Evolutionary conservation across 768 basidiomycete species (phyloP), one percentile per base, ranked within the genome.

Genomic region (Thelephora aurantiotincta): DNA sequence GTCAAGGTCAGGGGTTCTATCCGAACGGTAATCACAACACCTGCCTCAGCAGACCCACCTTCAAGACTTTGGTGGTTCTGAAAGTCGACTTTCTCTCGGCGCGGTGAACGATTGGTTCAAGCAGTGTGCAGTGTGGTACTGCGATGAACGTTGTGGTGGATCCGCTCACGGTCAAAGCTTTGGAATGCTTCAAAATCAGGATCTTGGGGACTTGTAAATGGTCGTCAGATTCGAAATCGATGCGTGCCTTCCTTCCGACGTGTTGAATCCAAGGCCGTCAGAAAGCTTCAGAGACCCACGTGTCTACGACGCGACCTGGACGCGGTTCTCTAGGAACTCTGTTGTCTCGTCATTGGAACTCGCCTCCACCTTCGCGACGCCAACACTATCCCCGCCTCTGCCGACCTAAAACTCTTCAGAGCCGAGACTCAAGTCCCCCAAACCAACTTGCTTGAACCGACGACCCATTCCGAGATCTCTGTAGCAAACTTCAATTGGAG

Each of bases 111-210:
- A 70, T 16, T 92, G 90, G 81, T 97, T 98, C 69, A 82, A 83
- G 62, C 77, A 80, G 52, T 97, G n/a, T n/a, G n/a, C n/a, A n/a
- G n/a, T n/a, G 94, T 54, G 93, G 93, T 11, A 82, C 78, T 2
- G 89, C 97, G 51, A 91, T 90, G 11, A 90, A 92, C 54, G 86
- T 96, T 45, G 89, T 88, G 5, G 77, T 96, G 44, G 91, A 97
- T 60, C 65, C 66, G n/a, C 59, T 64, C 16, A 75, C 69, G 41
- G 73, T 76, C 41, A 89, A 92, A 60, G 91, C 91, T 0, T 65
- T 97, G 45, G 84, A n/a, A n/a, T n/a, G n/a, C n/a, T 22, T 9
- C 22, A 18, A 19, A 20, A 20, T 1, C 36, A 60, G 59, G 52
- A 55, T 16, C 35, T 58, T 5, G 49, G 45, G 18, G 56, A 56